Percentiles rank a stretch among this genome's conserved stretches.
Conservation (phyloP, 106 monocot species). For the Dendrobium nobile region DNA sequence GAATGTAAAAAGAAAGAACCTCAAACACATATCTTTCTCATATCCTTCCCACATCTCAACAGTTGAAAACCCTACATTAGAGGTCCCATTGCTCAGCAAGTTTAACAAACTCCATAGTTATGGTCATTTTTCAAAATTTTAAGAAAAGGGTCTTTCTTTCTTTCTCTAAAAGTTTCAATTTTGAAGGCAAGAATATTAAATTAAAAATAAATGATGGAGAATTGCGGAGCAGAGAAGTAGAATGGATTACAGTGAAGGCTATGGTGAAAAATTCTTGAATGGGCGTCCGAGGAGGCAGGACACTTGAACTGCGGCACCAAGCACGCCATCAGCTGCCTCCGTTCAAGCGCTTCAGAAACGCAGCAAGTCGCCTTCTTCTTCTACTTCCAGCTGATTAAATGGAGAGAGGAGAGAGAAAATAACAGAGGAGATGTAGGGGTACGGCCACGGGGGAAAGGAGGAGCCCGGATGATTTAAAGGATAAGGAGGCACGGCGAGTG, state of each 20-base stretch:
- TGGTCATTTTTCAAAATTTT: too few species aligned
- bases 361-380: background rate
- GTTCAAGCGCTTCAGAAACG: background rate
- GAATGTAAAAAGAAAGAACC: too few species aligned
- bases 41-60: too few species aligned
- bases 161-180: background rate
- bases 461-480: too few species aligned
- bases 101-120: too few species aligned
- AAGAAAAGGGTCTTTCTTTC: background rate
- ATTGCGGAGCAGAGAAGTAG: background rate
- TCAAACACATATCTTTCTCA: too few species aligned
- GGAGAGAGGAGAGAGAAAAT: too few species aligned
- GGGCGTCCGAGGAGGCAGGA: constrained; percentile 5
- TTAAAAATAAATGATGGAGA: background rate
- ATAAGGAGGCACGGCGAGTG: background rate
- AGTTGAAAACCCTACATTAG: too few species aligned
- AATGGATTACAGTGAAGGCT: background rate
- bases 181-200: background rate
- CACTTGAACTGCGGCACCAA: constrained; percentile 36
- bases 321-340: constrained; percentile 32
- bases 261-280: background rate
- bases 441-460: too few species aligned
- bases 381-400: background rate
- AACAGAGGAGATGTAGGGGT: too few species aligned
- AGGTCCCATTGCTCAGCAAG: too few species aligned